phyloP scores from a whole-genome alignment of 1,284 basidiomycete species.

The Peniophora sp. region DNA sequence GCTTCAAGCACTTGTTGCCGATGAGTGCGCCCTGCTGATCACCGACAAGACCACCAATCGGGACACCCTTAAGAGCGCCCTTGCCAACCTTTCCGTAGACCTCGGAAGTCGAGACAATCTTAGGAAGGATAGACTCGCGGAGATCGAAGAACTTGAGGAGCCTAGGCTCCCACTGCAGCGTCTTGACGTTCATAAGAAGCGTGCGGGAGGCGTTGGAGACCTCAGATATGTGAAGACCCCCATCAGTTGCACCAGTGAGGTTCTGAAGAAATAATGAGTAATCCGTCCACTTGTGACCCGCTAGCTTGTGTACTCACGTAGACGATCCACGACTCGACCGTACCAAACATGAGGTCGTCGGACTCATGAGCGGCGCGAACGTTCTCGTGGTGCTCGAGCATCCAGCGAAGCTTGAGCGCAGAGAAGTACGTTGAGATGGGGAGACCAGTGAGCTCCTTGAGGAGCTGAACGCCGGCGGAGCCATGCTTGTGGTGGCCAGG shows the following conservation, averaged over 20 bases:
- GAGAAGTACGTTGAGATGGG: conserved; percentile 97
- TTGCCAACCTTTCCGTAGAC: conserved; percentile 76
- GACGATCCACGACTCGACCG: conserved; percentile 93
- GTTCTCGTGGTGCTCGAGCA: conserved; percentile 83
- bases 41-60: conserved; percentile 88
- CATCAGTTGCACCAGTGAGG: conserved; percentile 66
- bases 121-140: conserved; percentile 73
- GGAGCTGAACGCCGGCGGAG: conserved; percentile 56
- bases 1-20: conserved; percentile 87
- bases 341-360: conserved; percentile 86
- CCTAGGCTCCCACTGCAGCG: conserved; percentile 76
- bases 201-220: conserved; percentile 97
- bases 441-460: conserved; percentile 80
- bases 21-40: conserved; percentile 97
- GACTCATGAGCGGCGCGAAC: conserved; percentile 77
- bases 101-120: conserved; percentile 87
- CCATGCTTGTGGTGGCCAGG: conserved; percentile 64
- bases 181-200: conserved; percentile 81
- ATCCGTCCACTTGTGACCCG: neutral
- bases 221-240: conserved; percentile 84
- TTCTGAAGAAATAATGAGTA: conserved; percentile 53
- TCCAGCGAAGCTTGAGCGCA: conserved; percentile 93
- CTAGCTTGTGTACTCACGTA: conserved; percentile 45
- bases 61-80: conserved; percentile 70
- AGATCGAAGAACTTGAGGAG: conserved; percentile 88